Evolutionary conservation across 1,284 basidiomycete species (phyloP).

Genomic region (Xerocomus minutiporus): DNA sequence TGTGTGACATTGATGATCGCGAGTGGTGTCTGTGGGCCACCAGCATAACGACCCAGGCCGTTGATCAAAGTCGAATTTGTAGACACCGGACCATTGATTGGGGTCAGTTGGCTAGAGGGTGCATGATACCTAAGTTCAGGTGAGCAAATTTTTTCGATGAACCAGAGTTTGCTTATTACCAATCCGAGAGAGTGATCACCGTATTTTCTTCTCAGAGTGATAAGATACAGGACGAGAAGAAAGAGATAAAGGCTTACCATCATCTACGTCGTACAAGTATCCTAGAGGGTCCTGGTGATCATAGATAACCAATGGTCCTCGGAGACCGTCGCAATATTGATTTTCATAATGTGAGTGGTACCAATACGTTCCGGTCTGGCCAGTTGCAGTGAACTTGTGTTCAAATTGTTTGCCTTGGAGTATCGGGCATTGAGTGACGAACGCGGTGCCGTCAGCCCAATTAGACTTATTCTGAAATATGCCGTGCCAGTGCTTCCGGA

Average conservation of each 20-base stretch:
- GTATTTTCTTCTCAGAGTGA: slow-evolving; percentile 21
- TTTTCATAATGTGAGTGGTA: slow-evolving; percentile 31
- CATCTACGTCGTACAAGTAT: slow-evolving; percentile 38
- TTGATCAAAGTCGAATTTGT: slow-evolving; percentile 46
- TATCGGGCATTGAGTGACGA: slow-evolving; percentile 35
- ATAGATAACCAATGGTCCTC: slow-evolving; percentile 40
- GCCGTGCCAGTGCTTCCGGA: slow-evolving; percentile 35
- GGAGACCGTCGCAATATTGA: slow-evolving; percentile 45
- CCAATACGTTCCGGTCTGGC: slow-evolving; percentile 33
- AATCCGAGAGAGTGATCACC: slow-evolving; percentile 32
- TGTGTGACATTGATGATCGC: slow-evolving; percentile 31
- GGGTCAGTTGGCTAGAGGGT: slow-evolving; percentile 13
- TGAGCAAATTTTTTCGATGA: neutral
- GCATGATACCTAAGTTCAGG: slow-evolving; percentile 26
- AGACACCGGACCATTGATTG: slow-evolving; percentile 1
- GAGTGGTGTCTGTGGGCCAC: slow-evolving; percentile 31
- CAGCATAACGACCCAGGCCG: slow-evolving; percentile 40
- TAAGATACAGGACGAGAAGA: neutral
- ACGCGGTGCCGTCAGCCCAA: slow-evolving; percentile 32
- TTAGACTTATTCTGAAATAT: slow-evolving; percentile 29
- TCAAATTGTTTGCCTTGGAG: slow-evolving; percentile 20
- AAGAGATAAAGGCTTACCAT: slow-evolving; percentile 24
- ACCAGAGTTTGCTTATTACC: slow-evolving; percentile 14
- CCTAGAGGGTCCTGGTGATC: slow-evolving; percentile 36
- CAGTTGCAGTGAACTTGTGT: slow-evolving; percentile 19